Evolutionary conservation across 2,329 filamentous ascomycete species (phyloP), one percentile per base, ranked within the genome.

Genomic region (Onygenales sp.): DNA sequence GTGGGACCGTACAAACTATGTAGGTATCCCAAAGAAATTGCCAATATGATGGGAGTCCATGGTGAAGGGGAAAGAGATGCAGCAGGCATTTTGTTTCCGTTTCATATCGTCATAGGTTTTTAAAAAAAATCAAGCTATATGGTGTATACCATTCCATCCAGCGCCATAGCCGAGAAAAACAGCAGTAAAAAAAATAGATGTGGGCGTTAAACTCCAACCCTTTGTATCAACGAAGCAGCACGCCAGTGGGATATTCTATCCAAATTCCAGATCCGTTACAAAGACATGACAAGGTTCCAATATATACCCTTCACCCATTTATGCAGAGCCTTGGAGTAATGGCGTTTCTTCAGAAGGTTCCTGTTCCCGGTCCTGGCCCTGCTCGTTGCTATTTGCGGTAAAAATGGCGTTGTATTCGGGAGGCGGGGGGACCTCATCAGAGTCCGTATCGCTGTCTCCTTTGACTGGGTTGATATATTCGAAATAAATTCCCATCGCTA

Each of bases 401-500:
- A 37, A 21, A 3, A 33, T 32, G 6, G 36, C 39, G 13, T 43
- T 53, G 39, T 45, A 40, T 11, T 36, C 49, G 10, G 33, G 27
- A 33, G 33, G 33, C 17, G 17, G 13, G 13, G 17, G 13, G 13
- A 14, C 21, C 33, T 21, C 36, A 13, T 17, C 53, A n/a, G 49
- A 17, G 49, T 33, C 27, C 31, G 21, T 21, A 49, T 57, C 56
- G 67, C 68, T 50, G 59, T 61, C 52, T 60, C 63, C 53, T 44
- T 69, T 90, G 78, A 67, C 61, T 1, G 69, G 67, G 2, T 65
- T 65, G 36, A 72, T 59, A 57, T 71, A 72, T 55, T 73, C 72
- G 65, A 91, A 97, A 61, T 81, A 83, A 56, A 95, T 80, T 21
- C 84, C 89, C 86, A 98, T 87, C 27, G 68, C 74, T 42, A 98